Evolutionary conservation across 805 yeast species (phyloP), one percentile per base, ranked within the genome.

Genomic region (Saccharomycodes ludwigii): DNA sequence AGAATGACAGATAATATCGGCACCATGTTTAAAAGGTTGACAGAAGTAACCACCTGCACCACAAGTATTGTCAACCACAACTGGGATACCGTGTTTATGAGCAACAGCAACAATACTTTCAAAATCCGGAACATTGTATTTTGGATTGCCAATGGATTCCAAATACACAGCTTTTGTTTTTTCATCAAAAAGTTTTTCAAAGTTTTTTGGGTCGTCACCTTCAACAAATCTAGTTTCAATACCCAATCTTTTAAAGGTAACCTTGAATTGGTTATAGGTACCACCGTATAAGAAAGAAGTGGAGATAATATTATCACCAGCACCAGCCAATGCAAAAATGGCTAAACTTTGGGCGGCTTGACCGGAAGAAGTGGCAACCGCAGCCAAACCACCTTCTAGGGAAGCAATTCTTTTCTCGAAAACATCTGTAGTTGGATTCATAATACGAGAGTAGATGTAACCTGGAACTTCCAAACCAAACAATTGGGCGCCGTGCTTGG

Each of bases 1-100:
- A 39, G 95, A 85, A 58, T 86, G 95, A 14, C 80, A 80, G 21
- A 88, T 79, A 42, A 86, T 78, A 54, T 86, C 95, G 29, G 84
- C 96, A 43, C 96, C 96, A 48, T 71, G 79, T 40, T 80, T 80
- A 43, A 86, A 59, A 40, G 97, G 97, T 43, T 70, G 74, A 38
- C 82, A 71, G 47, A 81, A 71, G 64, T 61, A 85, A 30, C 96
- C 96, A 58, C 94, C 96, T 27, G 95, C 95, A 52, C 95, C 97
- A 48, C 86, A 86, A 13, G 97, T 86, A 72, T 86, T 86, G 61
- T 86, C 97, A 29, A 81, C 95, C 31, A 86, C 88, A 29, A 88
- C 74, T 31, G 95, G 94, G 30, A 85, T 65, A 38, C 95, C 95
- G 42, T 80, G 68, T 37, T 76, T 72, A 57, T 84, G 95, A 33